A percentile compares a stretch with the other conserved stretches of the same genome.
Evolutionary conservation across 306 rosid genomes (phyloP).

Genomic region (Lathyrus tuberosus): DNA sequence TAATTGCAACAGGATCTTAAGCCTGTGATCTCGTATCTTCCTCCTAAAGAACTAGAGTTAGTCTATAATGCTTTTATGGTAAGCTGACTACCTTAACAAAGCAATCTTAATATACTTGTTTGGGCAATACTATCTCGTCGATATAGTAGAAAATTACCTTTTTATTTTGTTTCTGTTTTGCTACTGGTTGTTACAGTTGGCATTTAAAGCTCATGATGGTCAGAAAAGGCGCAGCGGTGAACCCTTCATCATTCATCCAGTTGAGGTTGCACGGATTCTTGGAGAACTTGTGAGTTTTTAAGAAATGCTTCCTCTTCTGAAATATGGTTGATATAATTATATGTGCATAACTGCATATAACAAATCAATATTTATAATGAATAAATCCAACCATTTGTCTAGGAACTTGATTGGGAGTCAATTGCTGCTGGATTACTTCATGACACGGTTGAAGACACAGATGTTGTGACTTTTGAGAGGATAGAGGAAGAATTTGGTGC

Average conservation of each 20-base stretch:
- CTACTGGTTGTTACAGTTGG: constrained; percentile 62
- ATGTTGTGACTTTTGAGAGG: constrained; percentile 83
- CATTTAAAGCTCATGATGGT: constrained; percentile 97
- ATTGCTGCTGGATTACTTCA: constrained; percentile 96
- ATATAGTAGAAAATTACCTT: constrained; percentile 25
- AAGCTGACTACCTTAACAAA: constrained; percentile 43
- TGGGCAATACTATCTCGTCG: constrained; percentile 33
- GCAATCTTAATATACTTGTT: constrained; percentile 39
- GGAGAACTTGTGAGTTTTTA: constrained; percentile 85
- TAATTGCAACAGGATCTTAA: constrained; percentile 78
- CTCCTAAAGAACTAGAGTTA: constrained; percentile 78
- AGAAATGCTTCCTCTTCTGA: constrained; percentile 22
- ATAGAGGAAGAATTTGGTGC: constrained; percentile 96
- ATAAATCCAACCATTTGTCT: constrained; percentile 28
- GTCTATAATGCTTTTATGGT: constrained; percentile 89
- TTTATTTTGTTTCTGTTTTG: constrained; percentile 17
- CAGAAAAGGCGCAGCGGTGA: constrained; percentile 99
- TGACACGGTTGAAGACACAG: constrained; percentile 96
- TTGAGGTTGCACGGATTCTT: constrained; percentile 97
- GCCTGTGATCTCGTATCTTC: constrained; percentile 78
- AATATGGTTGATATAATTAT: constrained; percentile 10
- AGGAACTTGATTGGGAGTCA: constrained; percentile 99
- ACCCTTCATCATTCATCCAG: constrained; percentile 99
- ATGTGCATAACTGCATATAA: constrained; percentile 7
- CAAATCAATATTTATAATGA: constrained; percentile 33